Evolutionary conservation across 257 asterid species (phyloP), one percentile per base, ranked within the genome.

Genomic region (Ilex asprella): DNA sequence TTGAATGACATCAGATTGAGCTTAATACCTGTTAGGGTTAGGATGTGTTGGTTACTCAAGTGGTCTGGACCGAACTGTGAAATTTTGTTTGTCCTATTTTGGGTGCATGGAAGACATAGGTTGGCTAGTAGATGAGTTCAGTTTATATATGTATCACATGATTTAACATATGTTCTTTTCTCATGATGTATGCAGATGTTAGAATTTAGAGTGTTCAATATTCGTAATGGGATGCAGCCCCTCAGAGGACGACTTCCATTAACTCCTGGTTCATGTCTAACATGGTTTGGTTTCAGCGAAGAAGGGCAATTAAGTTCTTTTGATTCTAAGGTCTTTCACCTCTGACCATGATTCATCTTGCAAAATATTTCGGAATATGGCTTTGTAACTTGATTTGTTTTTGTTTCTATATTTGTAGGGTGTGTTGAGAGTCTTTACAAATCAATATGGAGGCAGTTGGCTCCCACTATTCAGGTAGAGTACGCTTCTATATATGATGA

Each of bases 201-300:
- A 51, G 95, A 93, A 59, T 79, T 89, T 74, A 87, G 87, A 71
- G 81, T 89, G 64, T 78, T 89, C 76, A 84, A 84, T 71, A 69
- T 82, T 70, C 67, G 67, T 67, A 68, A 63, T 59, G 85, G 87
- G 43, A 78, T 85, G 44, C 86, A 79, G 73, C 59, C 81, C 67
- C 67, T 64, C 52, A 75, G 82, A 77, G 97, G 92, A 53, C 74
- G 83, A 31, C 82, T 93, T 60, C 92, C 99, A 39, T 71, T 93
- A 81, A 93, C 99, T 62, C 99, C 96, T 56, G 97, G 95, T 56
- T 93, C 99, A 35, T 70, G 72, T 70, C 79, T 93, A 68, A 76
- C 82, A 12, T 93, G 99, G 99, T 78, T 93, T 63, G 99, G 99
- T 66, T 89, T 85, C 75, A 87, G 96, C 51, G 97, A 89, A 69